These are phyloP conservation scores for Penicillium sclerotigenum DNA, from an alignment of 2,329 filamentous ascomycete genomes.

Conservation along the genomic window DNA sequence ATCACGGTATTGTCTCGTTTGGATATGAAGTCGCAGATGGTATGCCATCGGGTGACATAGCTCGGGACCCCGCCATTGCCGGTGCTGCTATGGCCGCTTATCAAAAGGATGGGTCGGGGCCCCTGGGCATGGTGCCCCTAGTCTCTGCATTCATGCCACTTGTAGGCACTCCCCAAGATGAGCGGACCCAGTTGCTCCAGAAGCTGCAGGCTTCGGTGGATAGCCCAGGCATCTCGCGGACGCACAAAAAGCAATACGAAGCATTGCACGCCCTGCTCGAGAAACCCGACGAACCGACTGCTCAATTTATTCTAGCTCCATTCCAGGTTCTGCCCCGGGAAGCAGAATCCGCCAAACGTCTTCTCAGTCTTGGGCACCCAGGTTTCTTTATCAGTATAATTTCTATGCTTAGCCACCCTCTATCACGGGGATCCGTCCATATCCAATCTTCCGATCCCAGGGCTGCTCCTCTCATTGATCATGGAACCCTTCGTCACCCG, in stretches of 20 bases:
- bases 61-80: too few relatives aligned
- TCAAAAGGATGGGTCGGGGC: too few relatives aligned
- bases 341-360: background rate
- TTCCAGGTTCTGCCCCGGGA: constrained; percentile 18
- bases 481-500: constrained; percentile 44
- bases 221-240: background rate
- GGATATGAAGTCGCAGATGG: too few relatives aligned
- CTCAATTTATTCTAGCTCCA: constrained; percentile 21
- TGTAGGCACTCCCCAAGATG: too few relatives aligned
- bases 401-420: constrained; percentile 27
- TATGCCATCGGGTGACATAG: too few relatives aligned
- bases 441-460: constrained; percentile 38
- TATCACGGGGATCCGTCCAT: constrained; percentile 38
- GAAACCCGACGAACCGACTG: constrained; percentile 15
- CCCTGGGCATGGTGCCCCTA: too few relatives aligned
- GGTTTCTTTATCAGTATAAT: constrained; percentile 21
- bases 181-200: too few relatives aligned
- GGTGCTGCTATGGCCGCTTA: too few relatives aligned
- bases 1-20: too few relatives aligned
- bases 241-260: constrained; percentile 14
- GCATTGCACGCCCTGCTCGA: constrained; percentile 11
- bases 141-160: too few relatives aligned
- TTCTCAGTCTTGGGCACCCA: constrained; percentile 16
- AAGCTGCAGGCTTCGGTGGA: constrained; percentile 2
- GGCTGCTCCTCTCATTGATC: constrained; percentile 42